Conservation (phyloP, 2,329 filamentous ascomycete species). For the Dactylellina cionopaga region DNA sequence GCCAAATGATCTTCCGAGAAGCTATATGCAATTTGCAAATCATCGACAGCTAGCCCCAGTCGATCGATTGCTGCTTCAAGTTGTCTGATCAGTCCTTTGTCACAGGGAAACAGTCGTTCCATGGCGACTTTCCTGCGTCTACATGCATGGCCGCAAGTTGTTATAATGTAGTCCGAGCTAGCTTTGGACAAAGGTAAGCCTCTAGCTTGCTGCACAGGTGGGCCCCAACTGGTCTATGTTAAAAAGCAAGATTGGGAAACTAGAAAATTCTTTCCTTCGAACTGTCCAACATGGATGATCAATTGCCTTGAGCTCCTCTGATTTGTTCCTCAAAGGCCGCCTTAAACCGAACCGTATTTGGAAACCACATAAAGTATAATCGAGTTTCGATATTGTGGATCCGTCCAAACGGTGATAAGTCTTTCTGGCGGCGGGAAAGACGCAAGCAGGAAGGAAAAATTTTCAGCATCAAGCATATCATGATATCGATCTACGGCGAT, state of each 20-base stretch:
- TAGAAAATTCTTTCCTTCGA: slow-evolving; percentile 24
- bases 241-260: slow-evolving; percentile 53
- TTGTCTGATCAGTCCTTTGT: slow-evolving; percentile 40
- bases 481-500: slow-evolving; percentile 17
- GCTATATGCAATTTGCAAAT: slow-evolving; percentile 50
- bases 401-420: too few species aligned
- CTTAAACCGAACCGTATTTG: slow-evolving; percentile 45
- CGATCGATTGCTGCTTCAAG: slow-evolving; percentile 48
- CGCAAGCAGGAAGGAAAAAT: neutral
- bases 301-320: slow-evolving; percentile 50
- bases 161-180: slow-evolving; percentile 27
- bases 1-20: slow-evolving; percentile 50
- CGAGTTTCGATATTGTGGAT: slow-evolving; percentile 44
- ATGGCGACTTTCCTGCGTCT: slow-evolving; percentile 43
- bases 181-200: slow-evolving; percentile 24
- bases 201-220: slow-evolving; percentile 21
- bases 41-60: slow-evolving; percentile 31
- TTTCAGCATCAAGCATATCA: slow-evolving; percentile 17
- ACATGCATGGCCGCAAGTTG: slow-evolving; percentile 32
- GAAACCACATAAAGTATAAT: slow-evolving; percentile 1
- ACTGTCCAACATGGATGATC: slow-evolving; percentile 44
- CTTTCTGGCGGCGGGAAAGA: neutral
- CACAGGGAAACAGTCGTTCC: slow-evolving; percentile 16
- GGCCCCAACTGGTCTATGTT: slow-evolving; percentile 36
- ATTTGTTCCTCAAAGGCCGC: slow-evolving; percentile 35